Base-by-base conservation (phyloP, 2,329 filamentous ascomycete genomes). In the Aspergillus japonicus region DNA sequence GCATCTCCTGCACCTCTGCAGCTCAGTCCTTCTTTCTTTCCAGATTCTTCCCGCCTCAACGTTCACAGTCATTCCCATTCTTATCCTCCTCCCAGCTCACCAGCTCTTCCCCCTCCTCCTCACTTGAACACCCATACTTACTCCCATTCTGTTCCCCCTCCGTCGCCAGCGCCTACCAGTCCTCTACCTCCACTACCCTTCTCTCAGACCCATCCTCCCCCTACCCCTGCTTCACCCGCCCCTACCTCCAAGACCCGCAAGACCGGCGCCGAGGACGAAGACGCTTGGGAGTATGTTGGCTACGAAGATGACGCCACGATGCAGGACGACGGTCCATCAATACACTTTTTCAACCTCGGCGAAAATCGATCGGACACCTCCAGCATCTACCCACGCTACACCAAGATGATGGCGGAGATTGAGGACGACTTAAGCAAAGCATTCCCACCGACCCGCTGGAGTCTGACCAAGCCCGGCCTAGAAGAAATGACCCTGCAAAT, bases 401-500 rank as follows among this genome's bases (percentile, higher is more conserved):
- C 53, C 7, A 44, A 26, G 5, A 31, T 55, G n/a, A 55, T 55
- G 53, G 53, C 53, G 7, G 53, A 26, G 6, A 33, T 55, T 16
- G 53, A 55, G 12, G 42, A 55, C n/a, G 42, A 55, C 24, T 42
- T 55, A 16, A 44, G 14, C 53, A 55, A 19, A 26, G 42, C 11
- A 48, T 55, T 44, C 21, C 21, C 2, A 14, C 26, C 53, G 24
- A 35, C 8, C n/a, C 53, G 53, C 47, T 55, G 53, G 53, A 55
- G 53, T 47, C 24, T 55, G 1, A 47, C 53, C 24, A 47, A 48
- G 44, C 29, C 53, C n/a, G 53, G 53, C n/a, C 42, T 47, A 6
- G 53, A 55, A 48, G 53, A 55, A 26, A 48, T 48, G 53, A 35
- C 47, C 23, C 39, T 55, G 26, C 24, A 55, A 31, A 48, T 58